Conservation (phyloP, 2,329 filamentous ascomycete genomes). For the Scedosporium minutisporum region DNA sequence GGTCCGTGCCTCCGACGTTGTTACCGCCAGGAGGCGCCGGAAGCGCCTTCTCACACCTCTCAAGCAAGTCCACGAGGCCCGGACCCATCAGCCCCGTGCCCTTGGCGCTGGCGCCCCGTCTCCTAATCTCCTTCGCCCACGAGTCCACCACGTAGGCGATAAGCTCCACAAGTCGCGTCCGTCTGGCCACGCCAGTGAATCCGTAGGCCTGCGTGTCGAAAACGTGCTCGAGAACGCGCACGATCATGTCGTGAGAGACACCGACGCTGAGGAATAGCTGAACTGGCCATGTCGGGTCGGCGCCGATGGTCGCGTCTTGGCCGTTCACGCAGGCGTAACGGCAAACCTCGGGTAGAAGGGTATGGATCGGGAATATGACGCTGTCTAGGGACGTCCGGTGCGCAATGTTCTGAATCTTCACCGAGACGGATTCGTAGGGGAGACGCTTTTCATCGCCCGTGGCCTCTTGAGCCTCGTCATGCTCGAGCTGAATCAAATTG, state of each 20-base stretch:
- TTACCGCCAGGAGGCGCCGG: constrained; percentile 26
- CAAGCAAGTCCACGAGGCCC: constrained; percentile 41
- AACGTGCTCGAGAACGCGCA: constrained; percentile 45
- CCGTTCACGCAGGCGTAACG: constrained; percentile 49
- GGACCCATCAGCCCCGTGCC: constrained; percentile 12
- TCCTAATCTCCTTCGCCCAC: constrained; percentile 40
- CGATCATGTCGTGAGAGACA: constrained; percentile 46
- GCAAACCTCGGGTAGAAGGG: constrained; percentile 53
- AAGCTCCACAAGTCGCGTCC: constrained; percentile 44
- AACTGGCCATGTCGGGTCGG: constrained; percentile 47
- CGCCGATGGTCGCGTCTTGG: constrained; percentile 48
- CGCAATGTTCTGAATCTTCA: constrained; percentile 53
- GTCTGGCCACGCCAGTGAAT: constrained; percentile 38
- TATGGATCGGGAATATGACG: constrained; percentile 54
- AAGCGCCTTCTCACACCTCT: constrained; percentile 37
- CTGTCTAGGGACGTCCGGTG: constrained; percentile 56
- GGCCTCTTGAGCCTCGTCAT: constrained; percentile 43
- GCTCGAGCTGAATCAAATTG: constrained; percentile 65
- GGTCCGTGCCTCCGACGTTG: constrained; percentile 36
- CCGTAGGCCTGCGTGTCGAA: constrained; percentile 51
- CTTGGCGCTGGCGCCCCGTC: constrained; percentile 30
- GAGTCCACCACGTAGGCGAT: constrained; percentile 38
- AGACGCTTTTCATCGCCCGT: constrained; percentile 31
- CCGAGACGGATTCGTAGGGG: constrained; percentile 63
- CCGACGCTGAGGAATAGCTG: constrained; percentile 46